A percentile compares a stretch with the other conserved stretches of the same genome.
Conservation (phyloP, 2,329 filamentous ascomycete genomes). For the Alternaria sp. region DNA sequence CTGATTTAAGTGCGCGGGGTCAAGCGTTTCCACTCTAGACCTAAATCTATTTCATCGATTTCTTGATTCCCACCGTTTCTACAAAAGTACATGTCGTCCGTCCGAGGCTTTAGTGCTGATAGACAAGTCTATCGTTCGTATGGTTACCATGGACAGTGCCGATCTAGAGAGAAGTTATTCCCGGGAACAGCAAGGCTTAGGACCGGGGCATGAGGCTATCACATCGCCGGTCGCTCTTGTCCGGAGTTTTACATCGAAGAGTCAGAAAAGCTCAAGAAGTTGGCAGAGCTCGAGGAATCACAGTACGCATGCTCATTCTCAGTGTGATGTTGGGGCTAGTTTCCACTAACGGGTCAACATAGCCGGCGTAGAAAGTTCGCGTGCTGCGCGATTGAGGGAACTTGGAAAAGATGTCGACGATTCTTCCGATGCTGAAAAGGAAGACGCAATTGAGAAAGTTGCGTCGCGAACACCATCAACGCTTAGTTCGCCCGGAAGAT, state of each 20-base stretch:
- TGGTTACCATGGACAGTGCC: slow-evolving; percentile 27
- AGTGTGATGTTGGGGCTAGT: background rate
- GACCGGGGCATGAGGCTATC: slow-evolving; percentile 31
- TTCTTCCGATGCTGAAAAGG: slow-evolving; percentile 34
- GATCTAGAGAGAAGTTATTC: slow-evolving; percentile 49
- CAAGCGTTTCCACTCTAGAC: slow-evolving; percentile 6
- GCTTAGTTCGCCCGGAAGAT: slow-evolving; percentile 15
- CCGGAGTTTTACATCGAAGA: slow-evolving; percentile 37
- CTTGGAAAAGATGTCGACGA: slow-evolving; percentile 36
- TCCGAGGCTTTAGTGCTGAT: background rate
- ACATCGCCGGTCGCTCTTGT: slow-evolving; percentile 42
- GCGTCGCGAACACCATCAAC: slow-evolving; percentile 20
- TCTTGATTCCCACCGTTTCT: slow-evolving; percentile 11
- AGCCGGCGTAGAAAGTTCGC: slow-evolving; percentile 32
- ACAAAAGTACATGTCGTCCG: background rate
- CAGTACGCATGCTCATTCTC: slow-evolving; percentile 15
- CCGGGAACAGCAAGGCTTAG: slow-evolving; percentile 43
- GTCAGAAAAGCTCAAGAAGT: slow-evolving; percentile 25
- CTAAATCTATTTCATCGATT: background rate
- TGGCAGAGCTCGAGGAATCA: slow-evolving; percentile 23
- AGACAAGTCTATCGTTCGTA: slow-evolving; percentile 21
- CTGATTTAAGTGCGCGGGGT: slow-evolving; percentile 16
- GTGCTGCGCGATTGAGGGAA: slow-evolving; percentile 24
- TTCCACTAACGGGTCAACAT: slow-evolving; percentile 12
- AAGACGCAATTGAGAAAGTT: slow-evolving; percentile 39